Evolutionary conservation across 2,329 filamentous ascomycete species (phyloP), one percentile per base, ranked within the genome.

Genomic region (Emmonsiellopsis sp.): DNA sequence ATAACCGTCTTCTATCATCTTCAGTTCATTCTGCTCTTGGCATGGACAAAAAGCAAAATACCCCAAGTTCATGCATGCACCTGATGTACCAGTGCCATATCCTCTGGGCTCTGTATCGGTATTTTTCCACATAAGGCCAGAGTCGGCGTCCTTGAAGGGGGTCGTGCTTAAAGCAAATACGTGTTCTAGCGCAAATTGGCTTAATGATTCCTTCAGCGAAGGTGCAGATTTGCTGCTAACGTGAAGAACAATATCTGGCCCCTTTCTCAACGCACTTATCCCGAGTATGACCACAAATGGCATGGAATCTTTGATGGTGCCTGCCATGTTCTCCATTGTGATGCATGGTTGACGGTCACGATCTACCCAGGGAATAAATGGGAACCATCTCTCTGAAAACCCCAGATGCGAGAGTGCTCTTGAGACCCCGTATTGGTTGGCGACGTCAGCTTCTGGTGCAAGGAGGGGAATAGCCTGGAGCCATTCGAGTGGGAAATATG

Each of bases 341-440:
- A 56, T 45, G 30, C 54, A 54, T 37, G 54, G 46, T 34, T 37
- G 45, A 35, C 54, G 54, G 35, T 54, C 52, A 15, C 54, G 42
- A 38, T 56, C 47, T 38, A 56, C 51, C 54, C 54, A 56, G 11
- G 54, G 54, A 3, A 52, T 51, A 30, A 40, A 56, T 15, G 54
- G 54, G 31, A 56, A 56, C 51, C 52, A 56, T 8, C 54, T 40
- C 31, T 54, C 47, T 13, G 34, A 43, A 47, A 41, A 31, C 42
- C 54, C 54, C n/a, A 56, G 54, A 44, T 56, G 54, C n/a, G 46
- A 35, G 31, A 56, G 54, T 8, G 41, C 41, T 44, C 54, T 54
- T 52, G 51, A 51, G 30, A 51, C 11, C 10, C 54, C 52, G 34
- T 54, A 56, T 41, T 46, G 42, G n/a, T 56, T 32, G 30, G 51